Conservation (phyloP, 441 rosid species). For the Populus hybrid region DNA sequence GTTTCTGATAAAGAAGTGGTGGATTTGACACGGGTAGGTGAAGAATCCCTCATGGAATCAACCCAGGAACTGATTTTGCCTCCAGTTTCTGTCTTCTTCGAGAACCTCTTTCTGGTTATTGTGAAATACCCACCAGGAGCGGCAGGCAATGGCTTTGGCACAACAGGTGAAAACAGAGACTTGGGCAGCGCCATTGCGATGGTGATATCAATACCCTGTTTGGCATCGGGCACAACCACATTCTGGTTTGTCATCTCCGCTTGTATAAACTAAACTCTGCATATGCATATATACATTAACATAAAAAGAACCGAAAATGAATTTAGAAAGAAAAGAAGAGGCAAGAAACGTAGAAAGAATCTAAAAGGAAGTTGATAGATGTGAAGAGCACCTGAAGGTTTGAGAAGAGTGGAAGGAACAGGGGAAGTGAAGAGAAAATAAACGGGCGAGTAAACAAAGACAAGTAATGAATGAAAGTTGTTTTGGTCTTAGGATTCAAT, state of each 20-base stretch:
- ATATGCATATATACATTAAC: no score
- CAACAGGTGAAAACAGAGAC: constrained; percentile 30
- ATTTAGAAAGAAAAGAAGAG: no score
- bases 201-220: constrained; percentile 32
- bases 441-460: not conserved
- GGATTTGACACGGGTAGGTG: constrained; percentile 70
- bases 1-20: constrained; percentile 30
- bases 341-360: not conserved
- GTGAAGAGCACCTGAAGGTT: not conserved
- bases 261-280: not conserved
- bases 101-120: constrained; percentile 35
- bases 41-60: constrained; percentile 78
- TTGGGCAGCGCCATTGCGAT: constrained; percentile 30
- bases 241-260: constrained; percentile 54
- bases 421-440: constrained; percentile 11
- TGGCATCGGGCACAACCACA: constrained; percentile 41
- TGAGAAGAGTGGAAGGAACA: constrained; percentile 7
- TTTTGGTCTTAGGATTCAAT: not conserved
- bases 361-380: not conserved
- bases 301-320: not conserved
- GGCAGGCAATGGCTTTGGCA: constrained; percentile 45
- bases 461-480: not conserved
- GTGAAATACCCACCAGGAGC: constrained; percentile 38
- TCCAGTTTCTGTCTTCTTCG: constrained; percentile 45
- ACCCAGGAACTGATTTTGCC: constrained; percentile 60